Conservation (phyloP, 2,329 filamentous ascomycete genomes). For the Davidsoniella virescens region DNA sequence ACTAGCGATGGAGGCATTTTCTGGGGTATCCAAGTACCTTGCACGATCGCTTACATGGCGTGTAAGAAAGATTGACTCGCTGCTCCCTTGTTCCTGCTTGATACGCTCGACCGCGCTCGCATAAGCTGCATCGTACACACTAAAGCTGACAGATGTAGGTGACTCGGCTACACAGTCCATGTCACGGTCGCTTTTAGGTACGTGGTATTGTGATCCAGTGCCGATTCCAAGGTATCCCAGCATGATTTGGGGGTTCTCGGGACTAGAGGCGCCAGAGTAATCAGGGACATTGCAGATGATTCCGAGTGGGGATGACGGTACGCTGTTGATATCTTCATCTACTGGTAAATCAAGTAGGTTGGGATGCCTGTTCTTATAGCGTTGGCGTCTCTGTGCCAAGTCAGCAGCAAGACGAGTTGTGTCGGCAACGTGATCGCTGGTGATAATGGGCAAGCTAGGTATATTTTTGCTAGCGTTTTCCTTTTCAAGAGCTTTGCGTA, state of each 20-base stretch:
- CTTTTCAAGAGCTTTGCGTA: slow-evolving; percentile 9
- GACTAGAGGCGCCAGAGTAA: too few species aligned
- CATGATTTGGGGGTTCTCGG: slow-evolving; percentile 13
- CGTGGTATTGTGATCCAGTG: slow-evolving; percentile 27
- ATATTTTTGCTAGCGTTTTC: background rate
- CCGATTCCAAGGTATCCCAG: slow-evolving; percentile 64
- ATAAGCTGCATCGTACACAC: slow-evolving; percentile 53
- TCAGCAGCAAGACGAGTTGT: slow-evolving; percentile 7
- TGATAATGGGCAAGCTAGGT: slow-evolving; percentile 4
- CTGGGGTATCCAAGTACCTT: too few species aligned
- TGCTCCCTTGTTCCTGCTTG: too few species aligned
- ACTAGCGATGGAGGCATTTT: too few species aligned
- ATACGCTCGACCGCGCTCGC: too few species aligned
- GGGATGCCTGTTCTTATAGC: slow-evolving; percentile 4
- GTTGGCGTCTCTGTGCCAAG: slow-evolving; percentile 4
- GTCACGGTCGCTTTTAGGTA: slow-evolving; percentile 29
- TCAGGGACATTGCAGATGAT: too few species aligned
- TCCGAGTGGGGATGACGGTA: too few species aligned
- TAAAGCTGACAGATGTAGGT: slow-evolving; percentile 66
- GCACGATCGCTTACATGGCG: too few species aligned
- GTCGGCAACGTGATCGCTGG: slow-evolving; percentile 9
- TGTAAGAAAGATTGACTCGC: too few species aligned
- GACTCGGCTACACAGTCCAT: slow-evolving; percentile 41
- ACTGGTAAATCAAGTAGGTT: slow-evolving; percentile 16
- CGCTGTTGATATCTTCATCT: slow-evolving; percentile 18